These are phyloP conservation scores for Alternaria gaisen DNA, from an alignment of 2,329 filamentous ascomycete species.

Conservation along the genomic window DNA sequence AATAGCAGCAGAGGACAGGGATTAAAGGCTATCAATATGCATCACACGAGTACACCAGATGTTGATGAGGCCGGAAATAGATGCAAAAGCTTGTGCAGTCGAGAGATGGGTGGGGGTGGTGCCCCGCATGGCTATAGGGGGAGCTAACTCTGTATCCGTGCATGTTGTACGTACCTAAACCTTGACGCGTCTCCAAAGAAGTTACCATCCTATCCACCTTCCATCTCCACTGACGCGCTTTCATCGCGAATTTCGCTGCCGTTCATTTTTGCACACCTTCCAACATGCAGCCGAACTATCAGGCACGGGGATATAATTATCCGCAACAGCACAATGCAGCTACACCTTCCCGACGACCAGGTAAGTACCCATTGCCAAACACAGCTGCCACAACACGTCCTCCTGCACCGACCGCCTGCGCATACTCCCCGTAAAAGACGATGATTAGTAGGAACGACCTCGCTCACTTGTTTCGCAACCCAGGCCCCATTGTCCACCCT, in stretches of 20 bases:
- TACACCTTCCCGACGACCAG: slow-evolving; percentile 53
- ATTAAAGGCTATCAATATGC: background rate
- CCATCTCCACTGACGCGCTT: slow-evolving; percentile 30
- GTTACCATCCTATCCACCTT: slow-evolving; percentile 28
- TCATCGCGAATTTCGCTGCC: slow-evolving; percentile 42
- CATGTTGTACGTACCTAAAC: slow-evolving; percentile 23
- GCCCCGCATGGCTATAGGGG: slow-evolving; percentile 37
- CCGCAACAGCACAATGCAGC: slow-evolving; percentile 46
- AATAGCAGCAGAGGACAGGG: slow-evolving; percentile 9
- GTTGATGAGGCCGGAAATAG: slow-evolving; percentile 8
- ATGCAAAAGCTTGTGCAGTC: slow-evolving; percentile 10
- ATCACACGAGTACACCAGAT: background rate
- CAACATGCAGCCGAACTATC: slow-evolving; percentile 56
- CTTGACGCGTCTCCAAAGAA: slow-evolving; percentile 39
- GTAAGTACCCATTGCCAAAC: slow-evolving; percentile 44
- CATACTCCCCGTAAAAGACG: slow-evolving; percentile 15
- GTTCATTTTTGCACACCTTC: slow-evolving; percentile 30
- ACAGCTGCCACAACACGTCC: slow-evolving; percentile 13
- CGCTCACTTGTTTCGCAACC: slow-evolving; percentile 55
- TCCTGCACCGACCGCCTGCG: slow-evolving; percentile 25
- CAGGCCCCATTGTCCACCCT: slow-evolving; percentile 55
- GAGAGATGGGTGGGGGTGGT: slow-evolving; percentile 28
- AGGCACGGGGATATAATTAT: slow-evolving; percentile 54
- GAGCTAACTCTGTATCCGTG: slow-evolving; percentile 33
- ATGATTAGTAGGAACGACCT: slow-evolving; percentile 61